A percentile compares a stretch with the other conserved stretches of the same genome.
Conservation (phyloP, 176 grass and related monocot species). For the Ananas comosus region DNA sequence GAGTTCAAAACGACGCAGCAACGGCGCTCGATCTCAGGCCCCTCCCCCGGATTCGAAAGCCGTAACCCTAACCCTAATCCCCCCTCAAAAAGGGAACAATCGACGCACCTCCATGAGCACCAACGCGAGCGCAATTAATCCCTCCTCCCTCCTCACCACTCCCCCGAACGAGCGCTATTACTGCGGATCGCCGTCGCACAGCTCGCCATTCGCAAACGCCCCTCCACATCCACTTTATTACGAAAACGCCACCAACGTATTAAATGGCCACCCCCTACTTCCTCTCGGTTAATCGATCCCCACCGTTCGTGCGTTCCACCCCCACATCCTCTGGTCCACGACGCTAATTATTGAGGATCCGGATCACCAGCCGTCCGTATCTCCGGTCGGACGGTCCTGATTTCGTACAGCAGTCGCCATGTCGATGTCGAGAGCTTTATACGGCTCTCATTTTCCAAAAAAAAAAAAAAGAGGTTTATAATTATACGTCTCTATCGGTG, state of each 20-base stretch:
- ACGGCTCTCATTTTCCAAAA: no score
- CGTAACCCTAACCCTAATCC: constrained; percentile 6
- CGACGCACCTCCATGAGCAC: constrained; percentile 11
- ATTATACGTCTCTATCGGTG: not conserved
- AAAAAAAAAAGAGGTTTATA: no score
- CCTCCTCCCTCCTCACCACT: not conserved
- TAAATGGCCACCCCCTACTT: not conserved
- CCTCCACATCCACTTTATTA: constrained; percentile 4
- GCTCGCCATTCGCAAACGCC: not conserved
- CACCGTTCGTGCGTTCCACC: not conserved
- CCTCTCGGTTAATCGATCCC: not conserved
- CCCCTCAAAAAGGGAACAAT: not conserved
- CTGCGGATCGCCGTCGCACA: constrained; percentile 14
- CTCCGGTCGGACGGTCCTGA: no score
- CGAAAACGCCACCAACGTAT: constrained; percentile 7
- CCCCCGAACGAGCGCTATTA: not conserved
- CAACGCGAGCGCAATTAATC: constrained; percentile 1
- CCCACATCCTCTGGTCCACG: no score
- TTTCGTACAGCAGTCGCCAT: no score
- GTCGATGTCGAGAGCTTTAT: no score
- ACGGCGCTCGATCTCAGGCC: not conserved
- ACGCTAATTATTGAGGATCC: no score
- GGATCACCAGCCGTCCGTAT: no score
- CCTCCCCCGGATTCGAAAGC: not conserved
- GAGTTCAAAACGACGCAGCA: not conserved